Conservation (phyloP, 2,329 filamentous ascomycete species). For the Alternaria sp. region DNA sequence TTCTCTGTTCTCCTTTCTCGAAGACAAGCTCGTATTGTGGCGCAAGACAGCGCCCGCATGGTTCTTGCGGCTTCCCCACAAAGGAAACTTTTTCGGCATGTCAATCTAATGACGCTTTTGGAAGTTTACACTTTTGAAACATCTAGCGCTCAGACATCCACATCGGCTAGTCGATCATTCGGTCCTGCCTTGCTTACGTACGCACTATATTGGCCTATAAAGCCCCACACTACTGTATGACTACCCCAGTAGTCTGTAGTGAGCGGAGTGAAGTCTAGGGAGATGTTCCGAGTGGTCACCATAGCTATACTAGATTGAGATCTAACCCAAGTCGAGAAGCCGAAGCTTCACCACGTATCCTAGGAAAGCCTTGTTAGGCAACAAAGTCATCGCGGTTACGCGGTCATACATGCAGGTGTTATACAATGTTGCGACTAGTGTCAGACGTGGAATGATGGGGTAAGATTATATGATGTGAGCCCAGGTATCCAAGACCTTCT, state of each 20-base stretch:
- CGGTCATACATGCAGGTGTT: neutral
- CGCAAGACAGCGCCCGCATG: neutral
- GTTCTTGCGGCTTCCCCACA: neutral
- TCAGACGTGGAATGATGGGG: neutral
- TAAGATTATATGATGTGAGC: neutral
- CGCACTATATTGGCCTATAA: neutral
- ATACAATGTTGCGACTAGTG: neutral
- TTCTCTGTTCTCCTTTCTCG: neutral
- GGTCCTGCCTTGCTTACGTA: neutral
- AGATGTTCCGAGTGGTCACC: neutral
- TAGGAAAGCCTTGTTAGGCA: neutral
- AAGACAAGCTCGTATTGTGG: neutral
- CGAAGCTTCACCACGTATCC: neutral
- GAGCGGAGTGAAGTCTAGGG: neutral
- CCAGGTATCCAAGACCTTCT: neutral
- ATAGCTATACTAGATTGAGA: neutral
- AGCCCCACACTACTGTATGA: neutral
- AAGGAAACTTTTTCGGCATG: neutral
- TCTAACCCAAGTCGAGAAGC: neutral
- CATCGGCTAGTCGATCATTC: neutral
- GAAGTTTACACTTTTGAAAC: neutral
- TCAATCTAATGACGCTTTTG: neutral
- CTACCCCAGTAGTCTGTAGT: neutral
- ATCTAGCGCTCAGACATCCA: neutral
- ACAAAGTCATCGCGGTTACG: neutral